Conservation (phyloP, 345 rosid species). For the Populus alba region DNA sequence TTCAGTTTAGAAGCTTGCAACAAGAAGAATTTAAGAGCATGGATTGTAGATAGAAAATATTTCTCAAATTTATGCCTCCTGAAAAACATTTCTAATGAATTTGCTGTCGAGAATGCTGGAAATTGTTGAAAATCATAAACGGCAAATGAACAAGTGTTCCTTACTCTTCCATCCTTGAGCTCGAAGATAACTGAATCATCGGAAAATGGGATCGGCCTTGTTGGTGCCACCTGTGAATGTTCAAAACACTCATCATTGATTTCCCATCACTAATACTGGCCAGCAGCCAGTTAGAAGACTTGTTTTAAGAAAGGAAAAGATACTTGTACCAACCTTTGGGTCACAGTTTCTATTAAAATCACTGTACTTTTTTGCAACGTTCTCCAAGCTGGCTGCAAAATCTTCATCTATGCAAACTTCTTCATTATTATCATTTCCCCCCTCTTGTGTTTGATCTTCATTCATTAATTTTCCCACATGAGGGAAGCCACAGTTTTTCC, state of each 20-base stretch:
- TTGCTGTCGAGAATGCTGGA: not conserved
- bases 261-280: slow-evolving; percentile 1
- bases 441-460: slow-evolving; percentile 20
- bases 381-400: slow-evolving; percentile 26
- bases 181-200: slow-evolving; percentile 54
- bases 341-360: slow-evolving; percentile 31
- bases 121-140: not conserved
- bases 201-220: slow-evolving; percentile 60
- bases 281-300: not conserved
- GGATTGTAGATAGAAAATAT: not conserved
- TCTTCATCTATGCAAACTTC: slow-evolving; percentile 37
- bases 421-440: not conserved
- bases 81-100: not conserved
- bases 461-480: slow-evolving; percentile 4
- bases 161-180: slow-evolving; percentile 73
- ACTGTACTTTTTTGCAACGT: slow-evolving; percentile 24
- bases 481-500: slow-evolving; percentile 56
- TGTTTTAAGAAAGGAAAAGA: not conserved
- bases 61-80: not conserved
- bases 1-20: not conserved
- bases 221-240: slow-evolving; percentile 51
- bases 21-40: not conserved
- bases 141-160: slow-evolving; percentile 15
- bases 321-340: slow-evolving; percentile 34
- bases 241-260: not conserved